Percentiles rank a stretch among this genome's conserved stretches.
phyloP scores from a whole-genome alignment of 23 red algal species.

The Agarophyton chilense region DNA sequence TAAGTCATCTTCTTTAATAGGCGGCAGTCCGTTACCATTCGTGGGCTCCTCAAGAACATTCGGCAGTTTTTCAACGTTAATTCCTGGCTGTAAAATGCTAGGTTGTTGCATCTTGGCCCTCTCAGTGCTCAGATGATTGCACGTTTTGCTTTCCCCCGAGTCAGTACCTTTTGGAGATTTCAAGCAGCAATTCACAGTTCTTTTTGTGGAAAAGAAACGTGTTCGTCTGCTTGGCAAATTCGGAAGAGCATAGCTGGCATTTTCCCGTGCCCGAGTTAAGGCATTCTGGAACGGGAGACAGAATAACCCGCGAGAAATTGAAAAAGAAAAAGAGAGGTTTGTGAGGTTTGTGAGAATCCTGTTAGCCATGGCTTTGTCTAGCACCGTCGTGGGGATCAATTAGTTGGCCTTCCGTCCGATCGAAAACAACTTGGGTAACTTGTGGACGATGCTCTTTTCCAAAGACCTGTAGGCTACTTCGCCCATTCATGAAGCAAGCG shows the following conservation, averaged over 20 bases:
- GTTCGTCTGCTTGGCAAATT: not conserved
- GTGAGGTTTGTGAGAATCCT: not conserved
- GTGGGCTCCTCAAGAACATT: not conserved
- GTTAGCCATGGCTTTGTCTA: not conserved
- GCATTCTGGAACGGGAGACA: not conserved
- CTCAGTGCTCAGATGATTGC: not conserved
- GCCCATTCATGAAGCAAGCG: not conserved
- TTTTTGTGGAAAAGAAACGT: not conserved
- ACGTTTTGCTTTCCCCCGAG: not conserved
- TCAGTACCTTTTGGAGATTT: not conserved
- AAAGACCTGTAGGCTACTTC: not conserved
- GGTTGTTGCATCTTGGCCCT: no score
- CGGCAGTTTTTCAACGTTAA: not conserved
- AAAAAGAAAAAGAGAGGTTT: not conserved
- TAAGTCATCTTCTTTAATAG: constrained; percentile 73
- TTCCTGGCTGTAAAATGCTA: not conserved
- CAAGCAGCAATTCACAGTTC: not conserved
- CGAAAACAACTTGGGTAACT: not conserved
- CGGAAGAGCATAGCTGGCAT: not conserved
- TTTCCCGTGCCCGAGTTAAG: not conserved
- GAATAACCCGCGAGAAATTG: not conserved
- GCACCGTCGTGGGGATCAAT: not conserved
- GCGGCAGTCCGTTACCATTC: not conserved
- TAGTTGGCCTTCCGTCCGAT: not conserved
- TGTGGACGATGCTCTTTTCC: not conserved